These are phyloP conservation scores for Amanita pallidorosea DNA, from an alignment of 768 basidiomycete genomes.

Conservation along the genomic window DNA sequence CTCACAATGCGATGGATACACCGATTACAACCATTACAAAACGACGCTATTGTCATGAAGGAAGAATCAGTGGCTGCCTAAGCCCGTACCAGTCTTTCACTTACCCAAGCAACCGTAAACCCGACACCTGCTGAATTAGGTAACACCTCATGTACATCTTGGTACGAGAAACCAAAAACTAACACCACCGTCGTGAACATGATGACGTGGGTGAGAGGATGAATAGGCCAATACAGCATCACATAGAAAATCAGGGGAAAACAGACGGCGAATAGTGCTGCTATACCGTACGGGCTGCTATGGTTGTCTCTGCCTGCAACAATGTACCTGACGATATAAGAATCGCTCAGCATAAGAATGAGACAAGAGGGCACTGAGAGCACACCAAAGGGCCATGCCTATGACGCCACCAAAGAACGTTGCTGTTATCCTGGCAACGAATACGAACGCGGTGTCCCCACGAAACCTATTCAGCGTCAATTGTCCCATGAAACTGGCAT, in stretches of 20 bases:
- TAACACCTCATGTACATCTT: conserved; percentile 35
- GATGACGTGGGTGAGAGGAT: conserved; percentile 59
- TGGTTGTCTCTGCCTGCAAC: conserved; percentile 41
- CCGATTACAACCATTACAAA: conserved; percentile 63
- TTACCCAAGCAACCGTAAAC: conserved; percentile 62
- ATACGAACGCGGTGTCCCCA: conserved; percentile 64
- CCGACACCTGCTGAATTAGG: conserved; percentile 49
- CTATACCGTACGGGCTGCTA: conserved; percentile 63
- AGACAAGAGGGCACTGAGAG: background rate
- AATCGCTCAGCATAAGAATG: background rate
- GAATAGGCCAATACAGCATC: conserved; percentile 62
- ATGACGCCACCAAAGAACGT: conserved; percentile 58
- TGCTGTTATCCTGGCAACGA: conserved; percentile 46
- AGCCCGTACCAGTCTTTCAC: conserved; percentile 5
- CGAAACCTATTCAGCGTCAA: conserved; percentile 60
- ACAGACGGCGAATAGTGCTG: conserved; percentile 52
- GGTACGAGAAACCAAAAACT: conserved; percentile 68
- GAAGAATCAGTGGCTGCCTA: background rate
- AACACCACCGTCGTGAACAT: conserved; percentile 53
- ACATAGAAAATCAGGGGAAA: conserved; percentile 66
- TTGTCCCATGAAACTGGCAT: conserved; percentile 62
- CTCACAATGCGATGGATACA: conserved; percentile 69
- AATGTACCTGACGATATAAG: conserved; percentile 42
- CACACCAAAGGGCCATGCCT: conserved; percentile 60
- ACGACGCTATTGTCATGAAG: conserved; percentile 32